phyloP scores from a whole-genome alignment of 352 stramenopile species.

The Phytophthora uliginosa region DNA sequence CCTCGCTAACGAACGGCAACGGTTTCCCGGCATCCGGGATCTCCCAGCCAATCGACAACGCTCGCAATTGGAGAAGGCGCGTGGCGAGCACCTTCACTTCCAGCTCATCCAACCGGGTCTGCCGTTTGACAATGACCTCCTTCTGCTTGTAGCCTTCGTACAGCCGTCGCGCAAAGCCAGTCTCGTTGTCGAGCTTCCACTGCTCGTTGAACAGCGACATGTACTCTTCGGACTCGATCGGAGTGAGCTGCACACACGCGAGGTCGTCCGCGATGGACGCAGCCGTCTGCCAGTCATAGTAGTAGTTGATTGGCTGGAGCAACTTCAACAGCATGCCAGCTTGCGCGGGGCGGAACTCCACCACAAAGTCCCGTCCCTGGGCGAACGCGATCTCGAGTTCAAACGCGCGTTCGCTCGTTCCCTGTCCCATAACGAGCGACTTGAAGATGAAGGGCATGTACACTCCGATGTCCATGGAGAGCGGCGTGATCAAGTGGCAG shows the following conservation, averaged over 20 bases:
- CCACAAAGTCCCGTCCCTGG: conserved; percentile 35
- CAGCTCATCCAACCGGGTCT: conserved; percentile 54
- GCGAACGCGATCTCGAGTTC: conserved; percentile 67
- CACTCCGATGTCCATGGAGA: conserved; percentile 68
- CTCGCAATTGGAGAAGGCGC: conserved; percentile 70
- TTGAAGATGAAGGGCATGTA: conserved; percentile 78
- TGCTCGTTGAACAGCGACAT: conserved; percentile 65
- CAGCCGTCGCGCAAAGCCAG: conserved; percentile 44
- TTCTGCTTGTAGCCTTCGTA: conserved; percentile 58
- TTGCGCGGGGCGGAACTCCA: conserved; percentile 79
- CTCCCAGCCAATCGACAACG: conserved; percentile 66
- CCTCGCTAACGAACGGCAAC: conserved; percentile 54
- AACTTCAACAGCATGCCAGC: conserved; percentile 67
- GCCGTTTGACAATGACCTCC: conserved; percentile 48
- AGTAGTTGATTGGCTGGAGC: conserved; percentile 63
- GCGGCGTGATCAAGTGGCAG: conserved; percentile 60
- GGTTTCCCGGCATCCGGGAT: conserved; percentile 67
- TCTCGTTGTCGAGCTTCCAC: conserved; percentile 68
- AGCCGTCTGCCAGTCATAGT: conserved; percentile 78
- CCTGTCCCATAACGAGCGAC: conserved; percentile 61
- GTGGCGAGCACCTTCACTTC: conserved; percentile 69
- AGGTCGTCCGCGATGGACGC: conserved; percentile 69
- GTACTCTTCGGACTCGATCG: conserved; percentile 64
- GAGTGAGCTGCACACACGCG: conserved; percentile 65
- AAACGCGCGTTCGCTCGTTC: conserved; percentile 48